These are phyloP conservation scores for Sarocladiaceae sp. DNA, from an alignment of 2,329 filamentous ascomycete species.

Conservation along the genomic window DNA sequence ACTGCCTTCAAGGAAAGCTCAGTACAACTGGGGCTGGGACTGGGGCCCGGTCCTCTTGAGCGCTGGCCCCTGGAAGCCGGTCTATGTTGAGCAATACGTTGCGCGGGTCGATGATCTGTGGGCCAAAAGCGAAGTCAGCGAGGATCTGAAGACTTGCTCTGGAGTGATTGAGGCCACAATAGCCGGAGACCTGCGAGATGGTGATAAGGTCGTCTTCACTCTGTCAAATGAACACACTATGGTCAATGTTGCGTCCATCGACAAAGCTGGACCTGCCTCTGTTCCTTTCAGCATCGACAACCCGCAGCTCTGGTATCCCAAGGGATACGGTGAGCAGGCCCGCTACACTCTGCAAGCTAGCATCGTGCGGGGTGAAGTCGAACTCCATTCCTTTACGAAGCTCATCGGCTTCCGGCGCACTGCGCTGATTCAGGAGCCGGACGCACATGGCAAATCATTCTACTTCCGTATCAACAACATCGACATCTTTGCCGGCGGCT, in stretches of 20 bases:
- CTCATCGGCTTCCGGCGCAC: conserved; percentile 58
- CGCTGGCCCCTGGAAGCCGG: conserved; percentile 59
- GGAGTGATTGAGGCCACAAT: conserved; percentile 8
- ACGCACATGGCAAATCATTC: conserved; percentile 62
- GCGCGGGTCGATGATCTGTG: conserved; percentile 54
- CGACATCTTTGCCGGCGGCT: conserved; percentile 68
- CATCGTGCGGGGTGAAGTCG: conserved; percentile 32
- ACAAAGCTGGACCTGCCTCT: conserved; percentile 19
- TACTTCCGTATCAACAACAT: conserved; percentile 69
- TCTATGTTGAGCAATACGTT: conserved; percentile 58
- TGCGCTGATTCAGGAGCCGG: conserved; percentile 47
- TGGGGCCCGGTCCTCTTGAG: conserved; percentile 61
- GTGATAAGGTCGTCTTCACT: conserved; percentile 18
- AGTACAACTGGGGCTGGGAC: conserved; percentile 68
- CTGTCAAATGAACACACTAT: conserved; percentile 25
- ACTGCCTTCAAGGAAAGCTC: conserved; percentile 53
- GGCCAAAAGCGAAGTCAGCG: conserved; percentile 27
- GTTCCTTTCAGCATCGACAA: conserved; percentile 18
- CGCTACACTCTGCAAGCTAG: conserved; percentile 59
- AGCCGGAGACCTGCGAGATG: conserved; percentile 20
- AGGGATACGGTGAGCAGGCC: conserved; percentile 63
- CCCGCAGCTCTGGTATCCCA: conserved; percentile 64
- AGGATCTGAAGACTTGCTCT: conserved; percentile 25
- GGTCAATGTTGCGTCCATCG: conserved; percentile 64
- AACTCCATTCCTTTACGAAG: conserved; percentile 47